phyloP scores from a whole-genome alignment of 192 early-diverging fungal species.

The Oehlia diaphana region DNA sequence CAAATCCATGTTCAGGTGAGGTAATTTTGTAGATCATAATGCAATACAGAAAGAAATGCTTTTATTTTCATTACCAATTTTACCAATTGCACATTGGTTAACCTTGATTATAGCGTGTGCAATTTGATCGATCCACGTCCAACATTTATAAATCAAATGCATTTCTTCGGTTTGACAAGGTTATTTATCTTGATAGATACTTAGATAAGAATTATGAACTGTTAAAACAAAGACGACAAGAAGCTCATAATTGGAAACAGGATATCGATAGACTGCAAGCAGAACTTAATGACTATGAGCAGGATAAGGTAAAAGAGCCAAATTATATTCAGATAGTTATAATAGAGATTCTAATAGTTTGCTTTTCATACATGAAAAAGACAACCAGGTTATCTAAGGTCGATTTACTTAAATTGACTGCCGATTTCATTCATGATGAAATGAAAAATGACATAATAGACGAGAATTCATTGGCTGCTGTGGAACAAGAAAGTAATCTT shows the following conservation, averaged over 20 bases:
- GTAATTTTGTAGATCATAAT: not conserved
- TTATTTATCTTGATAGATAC: slow-evolving; percentile 62
- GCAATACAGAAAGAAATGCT: not conserved
- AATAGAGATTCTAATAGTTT: not conserved
- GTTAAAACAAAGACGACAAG: slow-evolving; percentile 26
- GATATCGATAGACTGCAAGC: slow-evolving; percentile 34
- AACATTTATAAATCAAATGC: slow-evolving; percentile 70
- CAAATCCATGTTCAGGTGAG: slow-evolving; percentile 64
- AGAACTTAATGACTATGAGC: slow-evolving; percentile 32
- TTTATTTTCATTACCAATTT: not conserved
- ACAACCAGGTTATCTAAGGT: not conserved
- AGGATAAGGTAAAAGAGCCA: slow-evolving; percentile 2
- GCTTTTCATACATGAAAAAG: not conserved
- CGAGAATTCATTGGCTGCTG: not conserved
- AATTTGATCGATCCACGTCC: slow-evolving; percentile 59
- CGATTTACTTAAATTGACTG: slow-evolving; percentile 11
- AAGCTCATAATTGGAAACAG: slow-evolving; percentile 34
- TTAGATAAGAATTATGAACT: slow-evolving; percentile 39
- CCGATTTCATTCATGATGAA: not conserved
- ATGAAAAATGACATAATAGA: not conserved
- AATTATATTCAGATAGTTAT: slow-evolving; percentile 24
- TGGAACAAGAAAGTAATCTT: not conserved
- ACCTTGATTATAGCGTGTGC: slow-evolving; percentile 49
- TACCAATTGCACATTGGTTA: not conserved
- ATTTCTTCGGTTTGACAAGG: slow-evolving; percentile 59